Evolutionary conservation across 192 early-diverging fungal genomes (phyloP), one percentile per base, ranked within the genome.

Genomic region (Mycoemilia scoparia): DNA sequence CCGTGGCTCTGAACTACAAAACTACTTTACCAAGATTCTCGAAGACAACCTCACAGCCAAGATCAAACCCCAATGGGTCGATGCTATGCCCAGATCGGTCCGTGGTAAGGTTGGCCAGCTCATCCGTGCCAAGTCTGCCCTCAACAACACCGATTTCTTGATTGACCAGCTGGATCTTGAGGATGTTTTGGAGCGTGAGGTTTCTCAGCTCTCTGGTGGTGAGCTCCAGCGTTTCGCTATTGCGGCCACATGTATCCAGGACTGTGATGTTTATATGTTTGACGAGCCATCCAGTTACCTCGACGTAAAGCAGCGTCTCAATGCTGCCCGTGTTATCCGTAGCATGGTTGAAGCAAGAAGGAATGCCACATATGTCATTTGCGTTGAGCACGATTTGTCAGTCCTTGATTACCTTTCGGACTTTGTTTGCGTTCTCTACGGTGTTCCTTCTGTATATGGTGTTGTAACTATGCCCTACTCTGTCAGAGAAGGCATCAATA

Each of bases 171-270:
- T 71, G 56, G 89, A 96, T 46, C 62, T 96, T 20, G 44, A 69
- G 21, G 77, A 86, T 32, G 71, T 93, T 37, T 54, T 93, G 51
- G 60, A 64, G 4, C 92, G 92, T 65, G 62, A 89, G 47, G 71
- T 89, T 5, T 54, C 54, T 24, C 71, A 84, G 55, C 57, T 96
- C 46, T 92, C 85, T 24, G 87, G 89, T 57, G 91, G 91, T 57
- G 90, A 95, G 69, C 69, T 96, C 54, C 92, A 96, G 67, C 79
- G 92, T 44, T 96, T 96, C 57, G 87, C 92, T 41, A 96, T 96
- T 63, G 82, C 72, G 16, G 67, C 86, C 21, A 71, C 82, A 11
- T 63, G 63, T 30, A 77, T 91, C 34, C 83, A 83, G 48, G 47
- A 71, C 8, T 87, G 80, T 30, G 82, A 93, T 60, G 85, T 96